Percentiles rank a stretch among this genome's conserved stretches.
Evolutionary conservation across 768 basidiomycete species (phyloP).

Genomic region (Favolaschia claudopus): DNA sequence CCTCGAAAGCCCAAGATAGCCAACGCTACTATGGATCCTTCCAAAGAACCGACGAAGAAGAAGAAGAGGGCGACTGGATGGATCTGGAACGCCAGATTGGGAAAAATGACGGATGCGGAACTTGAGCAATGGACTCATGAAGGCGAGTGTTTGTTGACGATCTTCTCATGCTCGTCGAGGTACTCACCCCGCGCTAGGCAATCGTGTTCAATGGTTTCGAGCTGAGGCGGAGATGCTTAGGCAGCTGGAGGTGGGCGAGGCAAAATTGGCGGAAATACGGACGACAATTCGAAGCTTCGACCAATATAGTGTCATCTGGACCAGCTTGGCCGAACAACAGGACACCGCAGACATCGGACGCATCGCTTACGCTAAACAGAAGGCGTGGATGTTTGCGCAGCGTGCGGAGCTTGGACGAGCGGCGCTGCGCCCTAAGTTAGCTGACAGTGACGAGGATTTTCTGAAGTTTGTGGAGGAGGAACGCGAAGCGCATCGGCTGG

Average conservation of each 20-base stretch:
- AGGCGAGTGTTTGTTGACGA: not conserved
- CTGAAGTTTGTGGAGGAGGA: too few species aligned
- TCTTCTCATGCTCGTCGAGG: too few species aligned
- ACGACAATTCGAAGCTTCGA: conserved; percentile 5
- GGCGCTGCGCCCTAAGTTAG: too few species aligned
- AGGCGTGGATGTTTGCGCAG: not conserved
- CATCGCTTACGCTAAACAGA: conserved; percentile 4
- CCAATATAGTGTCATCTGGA: not conserved
- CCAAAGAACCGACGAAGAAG: too few species aligned
- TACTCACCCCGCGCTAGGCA: too few species aligned
- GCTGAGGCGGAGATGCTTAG: conserved; percentile 10
- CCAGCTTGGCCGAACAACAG: not conserved
- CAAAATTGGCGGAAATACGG: not conserved
- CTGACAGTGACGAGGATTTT: too few species aligned
- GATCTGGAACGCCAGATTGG: not conserved
- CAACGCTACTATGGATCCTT: too few species aligned
- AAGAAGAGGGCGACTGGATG: not conserved
- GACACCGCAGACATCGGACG: not conserved
- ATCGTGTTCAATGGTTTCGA: conserved; percentile 1
- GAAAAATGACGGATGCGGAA: not conserved
- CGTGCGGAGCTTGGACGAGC: not conserved
- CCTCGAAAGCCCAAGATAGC: too few species aligned
- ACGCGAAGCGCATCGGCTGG: too few species aligned
- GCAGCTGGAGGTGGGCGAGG: not conserved
- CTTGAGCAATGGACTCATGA: not conserved